Percentiles rank a stretch among this genome's conserved stretches.
phyloP scores from a whole-genome alignment of 306 rosid species.

The Fagus crenata region DNA sequence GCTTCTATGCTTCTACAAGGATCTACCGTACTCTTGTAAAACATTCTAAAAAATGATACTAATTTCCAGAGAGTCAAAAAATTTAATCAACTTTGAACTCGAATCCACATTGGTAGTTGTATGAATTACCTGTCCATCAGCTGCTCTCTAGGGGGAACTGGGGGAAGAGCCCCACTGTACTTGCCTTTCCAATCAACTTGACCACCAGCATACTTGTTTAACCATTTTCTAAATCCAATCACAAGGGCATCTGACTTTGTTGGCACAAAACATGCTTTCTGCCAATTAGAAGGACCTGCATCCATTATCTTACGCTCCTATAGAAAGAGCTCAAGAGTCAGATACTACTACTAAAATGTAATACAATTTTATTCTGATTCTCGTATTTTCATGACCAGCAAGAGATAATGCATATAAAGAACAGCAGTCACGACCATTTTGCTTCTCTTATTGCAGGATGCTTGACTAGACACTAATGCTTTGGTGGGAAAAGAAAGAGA shows the following conservation, averaged over 20 bases:
- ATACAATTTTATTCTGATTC: neutral
- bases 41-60: neutral
- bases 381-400: neutral
- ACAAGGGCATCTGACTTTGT: conserved; percentile 82
- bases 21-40: neutral
- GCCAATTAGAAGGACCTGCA: conserved; percentile 64
- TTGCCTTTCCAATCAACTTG: conserved; percentile 89
- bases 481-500: neutral
- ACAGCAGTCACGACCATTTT: neutral
- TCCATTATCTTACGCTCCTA: conserved; percentile 73
- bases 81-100: conserved; percentile 9
- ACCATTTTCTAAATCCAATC: conserved; percentile 81
- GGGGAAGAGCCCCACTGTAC: conserved; percentile 69
- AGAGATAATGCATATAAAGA: neutral
- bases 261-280: conserved; percentile 82
- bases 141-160: conserved; percentile 77
- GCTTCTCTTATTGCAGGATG: neutral
- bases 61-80: neutral
- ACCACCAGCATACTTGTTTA: conserved; percentile 73
- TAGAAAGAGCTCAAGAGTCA: conserved; percentile 21
- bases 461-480: neutral
- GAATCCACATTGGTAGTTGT: conserved; percentile 9
- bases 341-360: conserved; percentile 5
- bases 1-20: neutral
- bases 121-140: conserved; percentile 76